Evolutionary conservation across 225 moss, liverwort and hornwort genomes (phyloP), one percentile per base, ranked within the genome.

Genomic region (Physcomitrium patens): DNA sequence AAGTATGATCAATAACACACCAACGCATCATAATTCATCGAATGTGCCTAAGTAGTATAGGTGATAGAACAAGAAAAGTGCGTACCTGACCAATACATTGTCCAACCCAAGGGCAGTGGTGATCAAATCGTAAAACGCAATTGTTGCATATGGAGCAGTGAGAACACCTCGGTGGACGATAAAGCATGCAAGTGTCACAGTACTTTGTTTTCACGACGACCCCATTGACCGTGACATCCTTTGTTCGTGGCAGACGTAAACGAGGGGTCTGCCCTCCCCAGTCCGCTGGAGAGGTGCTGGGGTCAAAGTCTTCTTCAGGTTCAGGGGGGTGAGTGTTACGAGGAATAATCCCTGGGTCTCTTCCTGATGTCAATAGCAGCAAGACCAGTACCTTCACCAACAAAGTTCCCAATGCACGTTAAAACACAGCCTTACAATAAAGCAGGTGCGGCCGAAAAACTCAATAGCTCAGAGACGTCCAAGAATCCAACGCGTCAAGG

Each of bases 61-160:
- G 9, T 1, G 1, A 0, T 12, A 22, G 14, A 14, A 23, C 59
- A 45, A n/a, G 20, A 57, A 0, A 43, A 20, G 44, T 2, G 13
- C 79, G 7, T 83, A 93, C 96, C 84, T 93, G 94, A 42, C 97
- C 97, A 80, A 97, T 97, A 79, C 97, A 97, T 73, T 97, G 97
- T 31, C 97, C 97, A 71, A 97, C 97, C 97, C 94, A 97, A 58
- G 97, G 97, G 65, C 97, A 97, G 76, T 97, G 97, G 86, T 94
- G 97, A 68, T 97, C 97, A n/a, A 97, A 97, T 1, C 94, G 94
- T 62, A 91, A 83, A 37, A 94, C 94, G 60, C 97, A 97, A 47
- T 97, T 97, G 50, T 97, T 97, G 79, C 97, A 97, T 5, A 97
- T 97, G 16, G 97, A 97, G 87, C 97, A 97, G 79, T 97, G 97